A percentile compares a stretch with the other conserved stretches of the same genome.
Evolutionary conservation across 768 basidiomycete genomes (phyloP).

Genomic region (Lyophyllum semitale): DNA sequence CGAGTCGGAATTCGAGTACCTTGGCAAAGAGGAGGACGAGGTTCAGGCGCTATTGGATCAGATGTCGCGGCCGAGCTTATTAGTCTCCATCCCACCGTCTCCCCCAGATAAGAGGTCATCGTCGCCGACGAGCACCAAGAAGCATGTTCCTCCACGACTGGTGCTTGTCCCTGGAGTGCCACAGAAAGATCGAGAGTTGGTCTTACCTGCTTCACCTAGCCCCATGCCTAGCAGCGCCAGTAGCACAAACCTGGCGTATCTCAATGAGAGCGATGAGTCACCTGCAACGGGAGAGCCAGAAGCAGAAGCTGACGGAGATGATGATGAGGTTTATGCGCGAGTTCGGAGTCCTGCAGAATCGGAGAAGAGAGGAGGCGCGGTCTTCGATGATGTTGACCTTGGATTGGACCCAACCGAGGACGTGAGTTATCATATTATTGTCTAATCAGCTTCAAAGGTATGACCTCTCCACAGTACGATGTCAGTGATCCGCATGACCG

Average conservation of each 20-base stretch:
- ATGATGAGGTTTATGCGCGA: constrained; percentile 39
- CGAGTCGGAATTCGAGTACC: constrained; percentile 27
- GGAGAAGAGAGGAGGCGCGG: constrained; percentile 48
- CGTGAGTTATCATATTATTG: constrained; percentile 29
- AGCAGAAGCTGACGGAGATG: constrained; percentile 32
- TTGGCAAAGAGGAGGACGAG: constrained; percentile 40
- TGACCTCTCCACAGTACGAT: constrained; percentile 52
- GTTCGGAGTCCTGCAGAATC: constrained; percentile 38
- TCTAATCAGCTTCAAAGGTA: background rate
- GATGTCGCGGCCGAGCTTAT: constrained; percentile 37
- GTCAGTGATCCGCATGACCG: constrained; percentile 73
- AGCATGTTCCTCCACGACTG: constrained; percentile 60
- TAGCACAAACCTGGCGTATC: constrained; percentile 48
- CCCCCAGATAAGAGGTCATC: constrained; percentile 36
- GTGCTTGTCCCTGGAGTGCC: constrained; percentile 44
- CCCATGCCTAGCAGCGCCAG: constrained; percentile 36
- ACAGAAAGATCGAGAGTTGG: constrained; percentile 23
- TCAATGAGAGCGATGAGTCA: constrained; percentile 29
- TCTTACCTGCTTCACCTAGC: constrained; percentile 36
- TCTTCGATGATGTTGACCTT: constrained; percentile 55
- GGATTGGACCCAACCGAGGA: constrained; percentile 49
- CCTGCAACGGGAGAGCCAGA: constrained; percentile 4
- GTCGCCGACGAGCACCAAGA: constrained; percentile 32
- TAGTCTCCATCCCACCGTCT: constrained; percentile 40
- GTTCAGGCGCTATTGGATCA: constrained; percentile 39